Conservation (phyloP, 1,284 basidiomycete genomes). For the Albatrellus sp. region DNA sequence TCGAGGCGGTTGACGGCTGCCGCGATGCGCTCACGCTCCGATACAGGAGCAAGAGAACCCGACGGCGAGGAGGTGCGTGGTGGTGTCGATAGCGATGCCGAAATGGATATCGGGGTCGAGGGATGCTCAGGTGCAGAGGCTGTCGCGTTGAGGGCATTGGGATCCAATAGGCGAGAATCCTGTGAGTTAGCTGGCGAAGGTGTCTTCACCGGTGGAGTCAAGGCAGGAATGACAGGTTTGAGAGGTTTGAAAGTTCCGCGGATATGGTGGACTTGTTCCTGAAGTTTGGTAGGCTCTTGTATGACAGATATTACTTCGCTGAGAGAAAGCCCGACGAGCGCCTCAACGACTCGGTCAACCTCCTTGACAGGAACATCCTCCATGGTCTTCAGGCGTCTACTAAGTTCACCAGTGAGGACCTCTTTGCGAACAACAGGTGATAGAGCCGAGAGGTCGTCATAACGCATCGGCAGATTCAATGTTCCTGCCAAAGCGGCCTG, state of each 20-base stretch:
- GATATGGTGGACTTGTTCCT: slow-evolving; percentile 44
- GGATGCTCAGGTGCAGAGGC: slow-evolving; percentile 76
- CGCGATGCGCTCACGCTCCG: slow-evolving; percentile 63
- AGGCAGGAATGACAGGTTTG: slow-evolving; percentile 22
- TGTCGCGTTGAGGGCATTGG: slow-evolving; percentile 49
- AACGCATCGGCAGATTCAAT: slow-evolving; percentile 66
- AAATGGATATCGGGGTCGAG: slow-evolving; percentile 67
- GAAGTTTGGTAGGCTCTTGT: slow-evolving; percentile 53
- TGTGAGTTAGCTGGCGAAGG: slow-evolving; percentile 42
- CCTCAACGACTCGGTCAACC: slow-evolving; percentile 54
- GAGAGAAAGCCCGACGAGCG: slow-evolving; percentile 54
- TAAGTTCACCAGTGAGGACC: slow-evolving; percentile 71
- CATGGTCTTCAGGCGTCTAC: slow-evolving; percentile 53
- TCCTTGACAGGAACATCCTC: slow-evolving; percentile 39
- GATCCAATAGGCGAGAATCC: slow-evolving; percentile 50
- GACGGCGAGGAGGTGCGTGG: slow-evolving; percentile 73
- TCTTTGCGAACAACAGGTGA: slow-evolving; percentile 78
- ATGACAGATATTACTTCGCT: slow-evolving; percentile 66
- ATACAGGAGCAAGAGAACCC: slow-evolving; percentile 45
- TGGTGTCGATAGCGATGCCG: slow-evolving; percentile 58
- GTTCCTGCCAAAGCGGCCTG: slow-evolving; percentile 71
- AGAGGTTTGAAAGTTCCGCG: slow-evolving; percentile 25
- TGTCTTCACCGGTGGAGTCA: slow-evolving; percentile 28
- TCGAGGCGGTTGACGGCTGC: slow-evolving; percentile 56
- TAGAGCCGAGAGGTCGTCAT: slow-evolving; percentile 68